Evolutionary conservation across 129 eudicot species (phyloP), one percentile per base, ranked within the genome.

Genomic region (Lactuca saligna): DNA sequence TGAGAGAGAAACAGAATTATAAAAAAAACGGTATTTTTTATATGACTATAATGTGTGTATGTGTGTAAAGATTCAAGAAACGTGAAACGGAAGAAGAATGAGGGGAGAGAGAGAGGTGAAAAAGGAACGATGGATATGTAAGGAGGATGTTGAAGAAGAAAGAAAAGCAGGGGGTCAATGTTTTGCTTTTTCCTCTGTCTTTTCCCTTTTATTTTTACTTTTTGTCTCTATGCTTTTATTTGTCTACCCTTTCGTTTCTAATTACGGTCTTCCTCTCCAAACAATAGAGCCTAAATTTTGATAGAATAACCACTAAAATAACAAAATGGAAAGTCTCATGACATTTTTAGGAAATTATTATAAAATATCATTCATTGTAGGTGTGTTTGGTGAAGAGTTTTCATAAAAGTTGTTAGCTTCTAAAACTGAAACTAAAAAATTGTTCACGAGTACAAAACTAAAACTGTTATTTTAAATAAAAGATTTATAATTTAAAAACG

Each of bases 121-220:
- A 60, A 75, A 61, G 55, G 64, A 75, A 75, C 62, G 79, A 75
- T 75, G 75, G 80, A 61, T 39, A 69, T 57, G 74, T 57, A 74
- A 75, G 79, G 79, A 75, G 62, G 75, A 54, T 56, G 64, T 53
- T 41, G 70, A 53, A 25, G 75, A 75, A 59, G 59, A 67, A 68
- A 69, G 70, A 61, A 61, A 76, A 69, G 81, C 81, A 76, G 76
- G 76, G 76, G 60, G 75, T 76, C 71, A 69, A 76, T 44, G 37
- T 75, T 75, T 75, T 75, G 67, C 51, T 61, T 69, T 76, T 76
- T 60, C 38, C 44, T 70, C 15, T 12, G 42, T 70, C 51, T 55
- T 68, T 68, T 54, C 41, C 53, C 49, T 15, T 58, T 44, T 14
- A 13, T 56, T 70, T 57, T 58, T 70, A 32, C 67, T 59, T 70